Evolutionary conservation across 108 stramenopile species (phyloP).

Genomic region (Craspedostauros australis): DNA sequence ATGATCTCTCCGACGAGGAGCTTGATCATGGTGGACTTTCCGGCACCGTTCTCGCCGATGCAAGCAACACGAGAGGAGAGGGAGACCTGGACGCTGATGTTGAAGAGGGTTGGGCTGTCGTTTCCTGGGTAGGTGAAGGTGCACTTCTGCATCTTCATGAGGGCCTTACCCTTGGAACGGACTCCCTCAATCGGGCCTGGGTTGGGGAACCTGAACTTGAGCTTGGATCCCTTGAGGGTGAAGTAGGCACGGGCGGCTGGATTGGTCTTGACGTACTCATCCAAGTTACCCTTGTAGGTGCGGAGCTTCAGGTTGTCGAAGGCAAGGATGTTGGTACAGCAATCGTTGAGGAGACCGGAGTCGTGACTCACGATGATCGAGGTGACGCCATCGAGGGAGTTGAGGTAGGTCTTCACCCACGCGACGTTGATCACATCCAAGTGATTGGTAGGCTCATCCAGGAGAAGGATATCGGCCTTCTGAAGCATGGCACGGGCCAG

Average conservation of each 20-base stretch:
- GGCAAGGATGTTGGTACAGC: slow-evolving; percentile 96
- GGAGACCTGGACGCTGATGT: slow-evolving; percentile 96
- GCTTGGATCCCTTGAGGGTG: slow-evolving; percentile 85
- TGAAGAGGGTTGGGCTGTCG: slow-evolving; percentile 87
- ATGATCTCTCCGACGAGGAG: slow-evolving; percentile 95
- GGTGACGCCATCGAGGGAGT: slow-evolving; percentile 92
- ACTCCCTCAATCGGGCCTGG: slow-evolving; percentile 97
- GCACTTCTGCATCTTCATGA: slow-evolving; percentile 97
- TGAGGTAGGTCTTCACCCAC: slow-evolving; percentile 99
- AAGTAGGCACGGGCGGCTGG: slow-evolving; percentile 97
- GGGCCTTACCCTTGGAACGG: slow-evolving; percentile 97
- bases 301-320: slow-evolving; percentile 98
- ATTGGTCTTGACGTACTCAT: slow-evolving; percentile 95
- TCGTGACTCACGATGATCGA: slow-evolving; percentile 99
- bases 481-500: slow-evolving; percentile 98
- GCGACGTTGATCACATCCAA: slow-evolving; percentile 99
- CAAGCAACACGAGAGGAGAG: slow-evolving; percentile 98
- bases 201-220: slow-evolving; percentile 97
- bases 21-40: slow-evolving; percentile 99
- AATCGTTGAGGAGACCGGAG: slow-evolving; percentile 97
- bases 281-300: slow-evolving; percentile 96
- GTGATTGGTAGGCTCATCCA: slow-evolving; percentile 99
- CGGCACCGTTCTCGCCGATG: slow-evolving; percentile 99
- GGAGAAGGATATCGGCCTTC: slow-evolving; percentile 95
- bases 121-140: slow-evolving; percentile 98